phyloP scores from a whole-genome alignment of 208 protist species.

The Wallacemonas sp. region DNA sequence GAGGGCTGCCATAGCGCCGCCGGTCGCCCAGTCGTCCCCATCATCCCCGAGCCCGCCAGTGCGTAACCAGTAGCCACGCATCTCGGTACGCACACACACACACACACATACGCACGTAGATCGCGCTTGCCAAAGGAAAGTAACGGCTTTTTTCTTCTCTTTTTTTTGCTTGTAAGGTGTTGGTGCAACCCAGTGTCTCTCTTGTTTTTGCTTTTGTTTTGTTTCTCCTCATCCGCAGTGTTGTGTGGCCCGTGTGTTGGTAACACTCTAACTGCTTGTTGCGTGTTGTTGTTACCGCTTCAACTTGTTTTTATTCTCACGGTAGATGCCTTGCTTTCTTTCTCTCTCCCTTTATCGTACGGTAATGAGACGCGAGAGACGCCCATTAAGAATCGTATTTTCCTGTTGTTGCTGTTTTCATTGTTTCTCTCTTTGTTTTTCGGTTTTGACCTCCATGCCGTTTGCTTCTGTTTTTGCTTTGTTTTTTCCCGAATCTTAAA shows the following conservation, averaged over 20 bases:
- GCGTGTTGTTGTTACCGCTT: too few relatives aligned
- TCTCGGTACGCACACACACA: constrained; percentile 1
- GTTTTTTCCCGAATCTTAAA: too few relatives aligned
- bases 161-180: too few relatives aligned
- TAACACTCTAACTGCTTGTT: too few relatives aligned
- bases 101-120: not conserved
- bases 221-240: too few relatives aligned
- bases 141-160: constrained; percentile 14
- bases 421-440: constrained; percentile 16
- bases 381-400: too few relatives aligned
- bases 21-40: not conserved
- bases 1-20: not conserved
- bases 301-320: constrained; percentile 15
- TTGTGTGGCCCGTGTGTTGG: too few relatives aligned
- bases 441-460: constrained; percentile 10
- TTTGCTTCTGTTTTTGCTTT: too few relatives aligned
- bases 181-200: too few relatives aligned
- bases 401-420: not conserved
- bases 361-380: too few relatives aligned
- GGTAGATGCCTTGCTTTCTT: constrained; percentile 9
- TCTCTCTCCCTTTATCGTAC: too few relatives aligned
- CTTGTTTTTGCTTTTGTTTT: constrained; percentile 4
- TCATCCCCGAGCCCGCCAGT: not conserved
- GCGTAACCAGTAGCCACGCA: too few relatives aligned
- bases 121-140: not conserved